Base-by-base conservation (phyloP, 352 stramenopile genomes). In the Phytophthora ohioensis region DNA sequence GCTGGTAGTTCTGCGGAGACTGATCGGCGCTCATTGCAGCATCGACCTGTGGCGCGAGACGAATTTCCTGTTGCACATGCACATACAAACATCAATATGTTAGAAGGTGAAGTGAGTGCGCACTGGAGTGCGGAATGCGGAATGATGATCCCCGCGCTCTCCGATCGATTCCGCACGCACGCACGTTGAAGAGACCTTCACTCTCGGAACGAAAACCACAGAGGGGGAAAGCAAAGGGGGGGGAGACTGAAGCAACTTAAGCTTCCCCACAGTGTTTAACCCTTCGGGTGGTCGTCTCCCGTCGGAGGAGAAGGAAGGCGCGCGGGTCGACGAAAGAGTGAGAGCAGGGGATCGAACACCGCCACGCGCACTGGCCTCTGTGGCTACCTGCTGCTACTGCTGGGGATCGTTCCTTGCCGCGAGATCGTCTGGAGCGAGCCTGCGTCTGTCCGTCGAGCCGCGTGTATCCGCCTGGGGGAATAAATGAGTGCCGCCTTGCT, bases 1-100 rank as follows among this genome's bases (percentile, higher is more conserved):
- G 77, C 51, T 81, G 61, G 54, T 71, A 69, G 36, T 73, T 69
- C 46, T 74, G 73, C 63, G 69, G 46, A 62, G 72, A 60, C 31
- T 78, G 61, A 5, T 81, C 75, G 61, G 76, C 52, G 39, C 73
- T 84, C 76, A 84, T 84, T 73, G 70, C 63, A 64, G 76, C 76
- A 84, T 84, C 46, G 67, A 79, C 63, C 69, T 75, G 30, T 65
- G 36, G 49, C 31, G 41, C 51, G 31, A 62, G 46, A 62, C 39
- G 57, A 64, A 13, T 38, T 64, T 75, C 59, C 49, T 73, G 42
- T 64, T 54, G 60, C 67, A 57, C 36, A 52, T 58, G 51, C 15
- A 4, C 58, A 79, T 67, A 80, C 64, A 77, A 72, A 67, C 31
- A 67, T 38, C 36, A 63, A 77, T 36, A 63, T 12, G 34, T 59